A percentile compares a stretch with the other conserved stretches of the same genome.
These are phyloP conservation scores for Penicillium angulare DNA, from an alignment of 495 filamentous ascomycete species.

Conservation along the genomic window DNA sequence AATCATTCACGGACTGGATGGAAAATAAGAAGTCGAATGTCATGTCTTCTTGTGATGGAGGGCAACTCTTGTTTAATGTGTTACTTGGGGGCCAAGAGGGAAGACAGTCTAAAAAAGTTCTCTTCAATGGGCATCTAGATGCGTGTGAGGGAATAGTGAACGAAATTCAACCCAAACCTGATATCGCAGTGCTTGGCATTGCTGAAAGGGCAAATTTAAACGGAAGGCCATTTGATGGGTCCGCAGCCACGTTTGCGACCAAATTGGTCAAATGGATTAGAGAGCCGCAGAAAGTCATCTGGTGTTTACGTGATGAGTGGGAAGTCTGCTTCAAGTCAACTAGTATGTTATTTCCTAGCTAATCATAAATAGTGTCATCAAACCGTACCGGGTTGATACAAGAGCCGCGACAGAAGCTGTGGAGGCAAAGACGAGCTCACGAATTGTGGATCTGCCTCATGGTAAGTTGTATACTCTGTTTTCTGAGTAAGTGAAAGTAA, in stretches of 20 bases:
- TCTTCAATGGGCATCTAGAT: background rate
- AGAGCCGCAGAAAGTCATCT: background rate
- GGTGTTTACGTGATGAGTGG: background rate
- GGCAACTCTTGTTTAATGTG: background rate
- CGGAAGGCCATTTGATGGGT: background rate
- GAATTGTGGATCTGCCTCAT: background rate
- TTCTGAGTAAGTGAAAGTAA: background rate
- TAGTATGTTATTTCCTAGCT: background rate
- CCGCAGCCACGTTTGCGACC: background rate
- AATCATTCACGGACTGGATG: background rate
- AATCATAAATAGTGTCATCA: background rate
- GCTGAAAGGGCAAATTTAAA: background rate
- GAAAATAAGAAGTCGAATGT: background rate
- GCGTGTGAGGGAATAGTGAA: background rate
- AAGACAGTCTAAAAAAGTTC: background rate
- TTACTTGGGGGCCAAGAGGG: background rate
- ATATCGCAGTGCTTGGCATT: background rate
- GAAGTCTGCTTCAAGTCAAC: background rate
- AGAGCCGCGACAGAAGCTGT: background rate
- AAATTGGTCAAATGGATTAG: background rate
- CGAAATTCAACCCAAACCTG: background rate
- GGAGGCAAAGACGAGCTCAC: background rate
- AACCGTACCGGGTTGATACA: background rate
- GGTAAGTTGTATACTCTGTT: background rate
- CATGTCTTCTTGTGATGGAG: background rate